Base-by-base conservation (phyloP, 257 asterid species). In the Petunia axillaris region DNA sequence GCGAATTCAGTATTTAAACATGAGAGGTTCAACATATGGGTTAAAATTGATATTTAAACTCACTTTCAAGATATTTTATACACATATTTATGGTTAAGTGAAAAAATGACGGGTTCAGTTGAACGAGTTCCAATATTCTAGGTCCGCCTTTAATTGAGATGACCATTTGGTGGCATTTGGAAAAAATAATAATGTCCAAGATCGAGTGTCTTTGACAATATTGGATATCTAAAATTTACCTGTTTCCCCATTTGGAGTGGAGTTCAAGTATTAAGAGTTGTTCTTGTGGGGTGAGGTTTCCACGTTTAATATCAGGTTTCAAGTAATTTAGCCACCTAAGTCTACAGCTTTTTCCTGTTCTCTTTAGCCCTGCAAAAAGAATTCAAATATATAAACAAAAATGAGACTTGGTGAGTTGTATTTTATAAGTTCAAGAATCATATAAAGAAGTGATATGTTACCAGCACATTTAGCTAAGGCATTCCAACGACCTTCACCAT, bases 341-440 rank as follows among this genome's bases (percentile, higher is more conserved):
- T 81, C 98, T 91, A 87, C 97, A 94, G 64, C 98, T 94, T 71
- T 94, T 94, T 65, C 98, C 98, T 11, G 94, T 92, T 82, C 98
- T 92, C 82, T 88, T 94, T 9, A 92, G 89, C 79, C 98, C 98
- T 94, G 85, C 14, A 77, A 6, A 67, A 40, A 68, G 57, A 3
- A 3, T 62, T 25, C 25, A 25, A 25, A 25, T 25, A 25, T 25
- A 25, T 25, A 25, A 25, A 25, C 25, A 25, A 25, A 25, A 25
- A 25, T 25, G 25, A 25, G 25, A 25, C 25, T 25, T 25, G 25
- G 25, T 25, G 25, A 25, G 25, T 25, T 25, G 25, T 25, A 25
- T 25, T 25, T 25, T 25, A 25, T 41, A 2, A 38, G 35, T 41
- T 44, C 8, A 67, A 64, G 1, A 48, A 40, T 38, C 0, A 58